A percentile compares a stretch with the other conserved stretches of the same genome.
Conservation (phyloP, 768 basidiomycete genomes). For the Lactarius pseudohatsudake region DNA sequence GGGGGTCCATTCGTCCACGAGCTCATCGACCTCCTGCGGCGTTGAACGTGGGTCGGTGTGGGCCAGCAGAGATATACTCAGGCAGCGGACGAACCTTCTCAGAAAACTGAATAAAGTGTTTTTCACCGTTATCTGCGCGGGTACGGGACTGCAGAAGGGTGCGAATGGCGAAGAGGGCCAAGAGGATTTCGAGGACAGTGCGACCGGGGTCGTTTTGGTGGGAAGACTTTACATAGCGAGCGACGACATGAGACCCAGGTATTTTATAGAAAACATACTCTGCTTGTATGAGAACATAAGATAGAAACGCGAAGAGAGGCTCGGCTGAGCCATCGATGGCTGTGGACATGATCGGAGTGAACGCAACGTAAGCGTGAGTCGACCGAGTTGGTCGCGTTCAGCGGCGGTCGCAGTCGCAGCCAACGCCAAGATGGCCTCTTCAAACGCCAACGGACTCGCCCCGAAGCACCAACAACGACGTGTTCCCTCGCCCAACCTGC, state of each 20-base stretch:
- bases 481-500: conserved; percentile 39
- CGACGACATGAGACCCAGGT: conserved; percentile 79
- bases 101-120: conserved; percentile 87
- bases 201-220: conserved; percentile 96
- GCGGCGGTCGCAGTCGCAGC: neutral
- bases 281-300: conserved; percentile 55
- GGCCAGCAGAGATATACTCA: neutral
- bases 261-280: conserved; percentile 71
- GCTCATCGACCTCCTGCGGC: conserved; percentile 88
- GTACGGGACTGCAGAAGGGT: conserved; percentile 91
- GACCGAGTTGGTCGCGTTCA: conserved; percentile 15
- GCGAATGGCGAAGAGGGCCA: conserved; percentile 83
- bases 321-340: conserved; percentile 43
- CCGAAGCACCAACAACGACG: conserved; percentile 39
- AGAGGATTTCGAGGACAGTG: conserved; percentile 84
- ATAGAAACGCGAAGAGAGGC: conserved; percentile 64
- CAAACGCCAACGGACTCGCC: conserved; percentile 34
- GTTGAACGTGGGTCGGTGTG: neutral
- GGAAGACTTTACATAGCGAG: conserved; percentile 90
- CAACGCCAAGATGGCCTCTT: conserved; percentile 33
- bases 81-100: conserved; percentile 65
- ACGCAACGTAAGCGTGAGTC: neutral
- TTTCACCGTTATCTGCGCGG: conserved; percentile 76
- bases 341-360: conserved; percentile 7
- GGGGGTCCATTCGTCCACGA: conserved; percentile 94